Conservation (phyloP, 1,284 basidiomycete genomes). For the Pseudozyma sp. region DNA sequence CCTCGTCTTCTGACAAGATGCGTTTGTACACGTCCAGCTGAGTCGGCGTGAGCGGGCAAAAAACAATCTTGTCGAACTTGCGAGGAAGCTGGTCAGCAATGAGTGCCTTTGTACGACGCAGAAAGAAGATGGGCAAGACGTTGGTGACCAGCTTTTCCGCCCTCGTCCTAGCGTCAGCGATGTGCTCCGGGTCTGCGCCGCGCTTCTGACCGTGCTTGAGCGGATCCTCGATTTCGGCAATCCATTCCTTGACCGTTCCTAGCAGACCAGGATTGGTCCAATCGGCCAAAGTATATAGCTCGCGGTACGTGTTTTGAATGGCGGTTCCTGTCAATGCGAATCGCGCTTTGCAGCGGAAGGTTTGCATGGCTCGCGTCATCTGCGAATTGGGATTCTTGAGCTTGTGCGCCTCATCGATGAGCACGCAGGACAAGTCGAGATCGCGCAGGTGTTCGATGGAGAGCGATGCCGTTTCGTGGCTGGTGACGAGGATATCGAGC, state of each 20-base stretch:
- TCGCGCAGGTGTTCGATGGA: slow-evolving; percentile 81
- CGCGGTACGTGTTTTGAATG: slow-evolving; percentile 85
- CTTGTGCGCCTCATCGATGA: slow-evolving; percentile 85
- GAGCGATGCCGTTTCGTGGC: slow-evolving; percentile 31
- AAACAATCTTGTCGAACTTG: slow-evolving; percentile 87
- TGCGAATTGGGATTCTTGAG: slow-evolving; percentile 79
- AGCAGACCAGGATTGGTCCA: slow-evolving; percentile 52
- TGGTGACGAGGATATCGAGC: slow-evolving; percentile 73
- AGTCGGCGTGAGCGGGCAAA: slow-evolving; percentile 80
- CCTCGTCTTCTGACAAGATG: slow-evolving; percentile 74
- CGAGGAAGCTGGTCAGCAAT: slow-evolving; percentile 82
- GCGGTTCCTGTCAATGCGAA: slow-evolving; percentile 84
- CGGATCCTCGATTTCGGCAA: slow-evolving; percentile 65
- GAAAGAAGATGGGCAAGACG: slow-evolving; percentile 79
- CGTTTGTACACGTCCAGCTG: slow-evolving; percentile 80
- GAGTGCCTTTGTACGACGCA: slow-evolving; percentile 83
- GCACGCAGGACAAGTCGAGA: slow-evolving; percentile 70
- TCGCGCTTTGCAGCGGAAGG: slow-evolving; percentile 75
- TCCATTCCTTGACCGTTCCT: slow-evolving; percentile 40
- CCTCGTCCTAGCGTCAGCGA: slow-evolving; percentile 71
- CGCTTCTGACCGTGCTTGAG: slow-evolving; percentile 75
- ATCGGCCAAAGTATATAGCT: slow-evolving; percentile 76
- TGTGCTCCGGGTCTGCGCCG: slow-evolving; percentile 75
- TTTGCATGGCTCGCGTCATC: slow-evolving; percentile 76
- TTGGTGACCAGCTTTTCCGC: slow-evolving; percentile 73